These are phyloP conservation scores for Phytophthora multivora DNA, from an alignment of 352 stramenopile species.

Conservation along the genomic window DNA sequence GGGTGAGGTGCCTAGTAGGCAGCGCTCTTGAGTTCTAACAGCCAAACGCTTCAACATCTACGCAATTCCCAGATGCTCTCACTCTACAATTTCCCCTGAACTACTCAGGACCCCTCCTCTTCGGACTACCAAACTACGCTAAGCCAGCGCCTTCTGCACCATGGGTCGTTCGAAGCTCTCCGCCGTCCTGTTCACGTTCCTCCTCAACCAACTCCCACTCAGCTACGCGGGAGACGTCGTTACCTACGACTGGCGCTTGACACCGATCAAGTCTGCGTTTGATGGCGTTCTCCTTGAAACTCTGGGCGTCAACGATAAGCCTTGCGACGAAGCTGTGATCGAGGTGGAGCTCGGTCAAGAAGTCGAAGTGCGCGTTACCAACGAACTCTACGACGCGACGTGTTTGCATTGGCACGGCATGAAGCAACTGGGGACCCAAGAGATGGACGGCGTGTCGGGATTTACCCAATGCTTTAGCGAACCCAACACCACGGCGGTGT, in stretches of 20 bases:
- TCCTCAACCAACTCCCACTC: conserved; percentile 4
- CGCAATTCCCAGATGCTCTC: neutral
- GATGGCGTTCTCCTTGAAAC: conserved; percentile 24
- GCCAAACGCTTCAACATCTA: too few relatives aligned
- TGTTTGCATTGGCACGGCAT: conserved; percentile 46
- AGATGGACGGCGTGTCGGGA: conserved; percentile 40
- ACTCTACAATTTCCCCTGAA: conserved; percentile 20
- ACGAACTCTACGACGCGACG: conserved; percentile 18
- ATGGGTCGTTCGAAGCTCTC: conserved; percentile 7
- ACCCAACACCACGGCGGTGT: conserved; percentile 25
- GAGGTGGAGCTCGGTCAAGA: conserved; percentile 28
- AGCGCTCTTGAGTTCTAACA: conserved; percentile 1
- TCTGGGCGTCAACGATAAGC: conserved; percentile 28
- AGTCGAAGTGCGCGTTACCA: conserved; percentile 32
- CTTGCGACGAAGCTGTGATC: conserved; percentile 26
- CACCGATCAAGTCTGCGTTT: conserved; percentile 21
- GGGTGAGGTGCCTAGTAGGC: neutral
- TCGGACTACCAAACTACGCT: conserved; percentile 4
- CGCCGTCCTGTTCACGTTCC: neutral
- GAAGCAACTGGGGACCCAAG: conserved; percentile 34
- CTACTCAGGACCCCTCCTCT: conserved; percentile 12
- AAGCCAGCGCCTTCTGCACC: conserved; percentile 1
- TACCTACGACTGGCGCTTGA: conserved; percentile 31
- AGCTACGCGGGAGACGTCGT: conserved; percentile 8
- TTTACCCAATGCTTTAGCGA: conserved; percentile 40